Conservation (phyloP, 495 filamentous ascomycete genomes). For the Choiromyces venosus region DNA sequence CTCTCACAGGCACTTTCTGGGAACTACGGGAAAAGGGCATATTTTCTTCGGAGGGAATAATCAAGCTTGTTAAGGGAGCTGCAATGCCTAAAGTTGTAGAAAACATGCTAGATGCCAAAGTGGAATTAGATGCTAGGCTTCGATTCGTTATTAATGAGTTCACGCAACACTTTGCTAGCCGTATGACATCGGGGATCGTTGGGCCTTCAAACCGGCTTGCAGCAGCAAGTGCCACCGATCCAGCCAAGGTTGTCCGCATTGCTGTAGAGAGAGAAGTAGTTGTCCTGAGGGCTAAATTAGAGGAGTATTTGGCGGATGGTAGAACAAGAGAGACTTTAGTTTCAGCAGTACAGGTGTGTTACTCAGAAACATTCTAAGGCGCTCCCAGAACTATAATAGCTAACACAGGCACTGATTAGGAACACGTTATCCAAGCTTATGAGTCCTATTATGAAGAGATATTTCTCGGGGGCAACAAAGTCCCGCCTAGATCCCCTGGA, state of each 20-base stretch:
- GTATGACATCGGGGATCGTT: slow-evolving; percentile 36
- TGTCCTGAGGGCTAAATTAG: slow-evolving; percentile 44
- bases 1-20: slow-evolving; percentile 63
- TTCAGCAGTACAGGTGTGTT: slow-evolving; percentile 51
- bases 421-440: slow-evolving; percentile 56
- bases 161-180: slow-evolving; percentile 28
- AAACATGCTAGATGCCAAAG: slow-evolving; percentile 64
- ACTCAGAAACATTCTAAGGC: not conserved
- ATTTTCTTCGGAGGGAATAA: slow-evolving; percentile 60
- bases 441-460: slow-evolving; percentile 54
- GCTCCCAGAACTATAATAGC: not conserved
- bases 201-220: slow-evolving; percentile 24
- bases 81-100: slow-evolving; percentile 59
- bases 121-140: slow-evolving; percentile 44
- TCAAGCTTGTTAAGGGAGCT: slow-evolving; percentile 56
- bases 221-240: slow-evolving; percentile 34
- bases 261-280: slow-evolving; percentile 33
- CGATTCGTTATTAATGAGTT: slow-evolving; percentile 41
- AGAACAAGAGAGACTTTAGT: slow-evolving; percentile 60
- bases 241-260: slow-evolving; percentile 17
- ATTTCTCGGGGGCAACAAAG: slow-evolving; percentile 23
- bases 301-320: slow-evolving; percentile 56
- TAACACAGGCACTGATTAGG: slow-evolving; percentile 35
- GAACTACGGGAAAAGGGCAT: slow-evolving; percentile 64
- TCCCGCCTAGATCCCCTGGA: slow-evolving; percentile 16